These are phyloP conservation scores for Mariannaea sp. DNA, from an alignment of 2,329 filamentous ascomycete species.

Conservation along the genomic window DNA sequence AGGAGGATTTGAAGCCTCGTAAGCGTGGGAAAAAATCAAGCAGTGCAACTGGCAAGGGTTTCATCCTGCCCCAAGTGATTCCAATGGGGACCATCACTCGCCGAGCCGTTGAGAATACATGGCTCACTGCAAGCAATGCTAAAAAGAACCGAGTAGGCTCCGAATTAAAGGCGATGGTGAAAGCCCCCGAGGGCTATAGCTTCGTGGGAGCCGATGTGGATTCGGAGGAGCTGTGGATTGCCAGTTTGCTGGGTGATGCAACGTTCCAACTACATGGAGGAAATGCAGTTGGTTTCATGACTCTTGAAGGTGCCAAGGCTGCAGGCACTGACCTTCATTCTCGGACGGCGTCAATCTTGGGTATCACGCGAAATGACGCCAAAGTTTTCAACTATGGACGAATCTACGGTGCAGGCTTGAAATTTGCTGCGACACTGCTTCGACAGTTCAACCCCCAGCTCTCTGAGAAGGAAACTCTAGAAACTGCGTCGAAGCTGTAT, in stretches of 20 bases:
- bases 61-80: constrained; percentile 92
- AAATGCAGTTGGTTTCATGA: constrained; percentile 99
- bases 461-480: constrained; percentile 76
- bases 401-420: constrained; percentile 96
- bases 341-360: constrained; percentile 87
- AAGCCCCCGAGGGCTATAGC: constrained; percentile 84
- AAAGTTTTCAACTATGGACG: constrained; percentile 99
- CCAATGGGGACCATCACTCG: constrained; percentile 98
- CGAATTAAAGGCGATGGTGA: constrained; percentile 95
- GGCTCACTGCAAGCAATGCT: constrained; percentile 96
- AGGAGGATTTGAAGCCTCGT: constrained; percentile 58
- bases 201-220: constrained; percentile 98
- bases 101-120: constrained; percentile 94
- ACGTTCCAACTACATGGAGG: constrained; percentile 95
- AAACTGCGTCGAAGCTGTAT: constrained; percentile 81
- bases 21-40: constrained; percentile 12
- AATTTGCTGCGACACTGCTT: constrained; percentile 87
- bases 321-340: constrained; percentile 94
- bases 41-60: constrained; percentile 57
- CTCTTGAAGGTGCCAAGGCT: constrained; percentile 91
- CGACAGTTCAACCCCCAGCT: constrained; percentile 91
- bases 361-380: constrained; percentile 92
- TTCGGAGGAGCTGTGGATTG: constrained; percentile 97
- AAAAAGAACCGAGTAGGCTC: constrained; percentile 96
- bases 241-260: constrained; percentile 90